Base-by-base conservation (phyloP, 495 filamentous ascomycete species). In the Hypoxylon fragiforme region DNA sequence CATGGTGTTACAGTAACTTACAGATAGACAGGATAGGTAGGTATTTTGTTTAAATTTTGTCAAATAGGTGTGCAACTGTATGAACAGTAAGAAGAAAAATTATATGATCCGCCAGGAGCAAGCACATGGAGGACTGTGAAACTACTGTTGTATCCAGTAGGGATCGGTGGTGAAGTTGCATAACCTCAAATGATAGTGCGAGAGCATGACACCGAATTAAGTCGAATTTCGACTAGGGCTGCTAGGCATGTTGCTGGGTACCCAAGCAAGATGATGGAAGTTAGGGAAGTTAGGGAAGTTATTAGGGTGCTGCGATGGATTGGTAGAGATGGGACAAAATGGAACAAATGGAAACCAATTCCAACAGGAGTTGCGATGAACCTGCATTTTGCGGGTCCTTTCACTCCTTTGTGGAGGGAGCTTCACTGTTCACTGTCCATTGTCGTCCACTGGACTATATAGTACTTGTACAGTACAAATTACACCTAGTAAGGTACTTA, bases 251-350 rank as follows among this genome's bases (percentile, higher is more conserved):
- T n/a, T n/a, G n/a, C n/a, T n/a, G n/a, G n/a, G n/a, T n/a, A n/a
- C n/a, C n/a, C n/a, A n/a, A n/a, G n/a, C n/a, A n/a, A n/a, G n/a
- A n/a, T n/a, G n/a, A n/a, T n/a, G n/a, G n/a, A n/a, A n/a, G 35
- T 18, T 36, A 55, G 20, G 41, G 20, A 14, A 37, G 14, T 59
- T 54, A n/a, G n/a, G n/a, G n/a, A n/a, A n/a, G n/a, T n/a, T n/a
- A n/a, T n/a, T n/a, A n/a, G n/a, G n/a, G n/a, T n/a, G n/a, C n/a
- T 28, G 24, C 24, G 24, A 28, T 28, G 24, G 9, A 9, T 28
- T 28, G 24, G 24, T 28, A 9, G 24, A 28, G 4, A 4, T 28
- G 24, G 24, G 24, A 9, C 24, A 28, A 9, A 28, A 28, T 28
- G n/a, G n/a, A n/a, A n/a, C n/a, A n/a, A n/a, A n/a, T n/a, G n/a